Conservation (phyloP, 768 basidiomycete genomes). For the Phanerochaete sordida region DNA sequence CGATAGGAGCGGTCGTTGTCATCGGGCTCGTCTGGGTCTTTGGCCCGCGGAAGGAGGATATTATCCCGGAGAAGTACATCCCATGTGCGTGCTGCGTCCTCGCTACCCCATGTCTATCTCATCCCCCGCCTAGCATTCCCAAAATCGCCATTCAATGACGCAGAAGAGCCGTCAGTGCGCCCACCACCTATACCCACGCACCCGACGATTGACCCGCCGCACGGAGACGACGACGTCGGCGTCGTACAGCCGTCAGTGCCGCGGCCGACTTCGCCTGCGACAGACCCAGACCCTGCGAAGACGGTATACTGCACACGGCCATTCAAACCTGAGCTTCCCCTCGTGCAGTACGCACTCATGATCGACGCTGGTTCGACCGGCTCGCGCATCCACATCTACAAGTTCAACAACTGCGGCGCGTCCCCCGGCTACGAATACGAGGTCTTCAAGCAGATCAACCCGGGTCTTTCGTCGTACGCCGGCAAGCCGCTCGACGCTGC, state of each 20-base stretch:
- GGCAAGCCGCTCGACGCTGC: conserved; percentile 69
- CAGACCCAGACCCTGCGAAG: conserved; percentile 68
- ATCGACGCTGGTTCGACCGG: conserved; percentile 98
- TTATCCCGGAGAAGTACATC: conserved; percentile 22
- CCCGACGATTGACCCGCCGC: conserved; percentile 8
- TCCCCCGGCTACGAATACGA: conserved; percentile 88
- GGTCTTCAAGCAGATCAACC: conserved; percentile 78
- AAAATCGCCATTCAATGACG: background rate
- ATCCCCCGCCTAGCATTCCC: conserved; percentile 1
- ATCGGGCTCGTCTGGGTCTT: conserved; percentile 66
- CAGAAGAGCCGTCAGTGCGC: background rate
- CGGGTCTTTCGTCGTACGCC: conserved; percentile 70
- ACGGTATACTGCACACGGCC: conserved; percentile 72
- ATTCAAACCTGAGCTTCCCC: conserved; percentile 40
- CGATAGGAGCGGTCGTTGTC: conserved; percentile 51
- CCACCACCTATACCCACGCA: conserved; percentile 2
- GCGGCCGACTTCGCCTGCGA: conserved; percentile 58
- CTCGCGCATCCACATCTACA: conserved; percentile 97
- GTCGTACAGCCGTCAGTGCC: conserved; percentile 7
- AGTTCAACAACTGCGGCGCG: conserved; percentile 86
- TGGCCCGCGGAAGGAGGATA: conserved; percentile 42
- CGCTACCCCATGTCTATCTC: background rate
- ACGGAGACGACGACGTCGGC: conserved; percentile 13
- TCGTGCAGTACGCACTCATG: conserved; percentile 94
- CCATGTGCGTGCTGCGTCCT: conserved; percentile 20